Evolutionary conservation across 2,329 filamentous ascomycete species (phyloP).

Genomic region (Polytolypa hystricis): DNA sequence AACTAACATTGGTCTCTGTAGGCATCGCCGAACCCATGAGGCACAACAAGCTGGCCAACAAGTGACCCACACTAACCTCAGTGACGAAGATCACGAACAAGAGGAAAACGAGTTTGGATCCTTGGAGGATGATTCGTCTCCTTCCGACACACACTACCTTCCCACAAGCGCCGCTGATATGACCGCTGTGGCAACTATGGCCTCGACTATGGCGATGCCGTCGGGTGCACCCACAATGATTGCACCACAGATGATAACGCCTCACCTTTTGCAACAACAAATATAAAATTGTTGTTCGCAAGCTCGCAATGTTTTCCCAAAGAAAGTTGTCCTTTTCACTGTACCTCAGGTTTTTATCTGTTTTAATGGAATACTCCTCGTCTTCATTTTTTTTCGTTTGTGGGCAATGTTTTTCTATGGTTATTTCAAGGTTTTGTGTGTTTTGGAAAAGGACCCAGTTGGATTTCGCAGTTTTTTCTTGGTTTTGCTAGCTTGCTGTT

Average conservation of each 20-base stretch:
- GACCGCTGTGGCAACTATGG: conserved; percentile 26
- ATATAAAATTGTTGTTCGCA: conserved; percentile 19
- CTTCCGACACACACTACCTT: conserved; percentile 28
- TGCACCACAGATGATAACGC: conserved; percentile 31
- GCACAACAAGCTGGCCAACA: conserved; percentile 47
- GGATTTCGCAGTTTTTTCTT: too few relatives aligned
- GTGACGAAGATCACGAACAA: conserved; percentile 79
- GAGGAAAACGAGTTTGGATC: conserved; percentile 77
- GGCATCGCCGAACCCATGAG: conserved; percentile 73
- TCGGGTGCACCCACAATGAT: conserved; percentile 31
- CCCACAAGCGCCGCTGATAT: conserved; percentile 24
- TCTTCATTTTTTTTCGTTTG: not conserved
- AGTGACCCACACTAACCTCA: conserved; percentile 18
- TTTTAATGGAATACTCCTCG: too few relatives aligned
- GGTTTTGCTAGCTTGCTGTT: too few relatives aligned
- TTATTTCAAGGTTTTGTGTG: conserved; percentile 1
- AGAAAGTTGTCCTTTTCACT: too few relatives aligned
- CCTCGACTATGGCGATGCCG: conserved; percentile 24
- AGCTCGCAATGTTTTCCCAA: not conserved
- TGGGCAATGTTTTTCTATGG: not conserved
- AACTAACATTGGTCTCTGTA: conserved; percentile 31
- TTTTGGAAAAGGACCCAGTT: too few relatives aligned
- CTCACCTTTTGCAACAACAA: conserved; percentile 33
- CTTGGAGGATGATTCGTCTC: conserved; percentile 66
- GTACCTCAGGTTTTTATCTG: too few relatives aligned